Evolutionary conservation across 1,284 basidiomycete genomes (phyloP).

Genomic region (Ustilago nuda): DNA sequence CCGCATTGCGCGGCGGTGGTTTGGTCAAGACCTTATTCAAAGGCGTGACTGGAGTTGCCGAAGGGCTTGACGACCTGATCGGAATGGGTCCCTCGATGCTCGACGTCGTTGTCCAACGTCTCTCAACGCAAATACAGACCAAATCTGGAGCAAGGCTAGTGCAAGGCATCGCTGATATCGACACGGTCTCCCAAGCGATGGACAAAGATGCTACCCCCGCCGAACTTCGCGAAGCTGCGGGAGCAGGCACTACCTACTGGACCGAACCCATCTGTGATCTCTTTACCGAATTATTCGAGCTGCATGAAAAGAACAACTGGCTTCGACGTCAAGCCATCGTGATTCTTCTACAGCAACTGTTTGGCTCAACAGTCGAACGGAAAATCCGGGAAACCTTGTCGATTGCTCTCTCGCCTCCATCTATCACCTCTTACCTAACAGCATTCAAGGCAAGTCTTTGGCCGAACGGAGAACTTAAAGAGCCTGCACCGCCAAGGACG

Average conservation of each 20-base stretch:
- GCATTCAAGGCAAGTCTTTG: constrained; percentile 79
- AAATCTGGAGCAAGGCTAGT: constrained; percentile 29
- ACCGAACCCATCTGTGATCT: constrained; percentile 94
- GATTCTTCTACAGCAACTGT: constrained; percentile 91
- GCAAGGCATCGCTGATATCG: constrained; percentile 48
- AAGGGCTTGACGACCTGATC: constrained; percentile 59
- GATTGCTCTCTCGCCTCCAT: constrained; percentile 69
- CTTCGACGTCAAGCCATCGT: constrained; percentile 93
- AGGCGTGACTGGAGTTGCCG: constrained; percentile 56
- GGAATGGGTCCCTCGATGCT: constrained; percentile 61
- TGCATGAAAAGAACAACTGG: constrained; percentile 96
- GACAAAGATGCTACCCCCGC: constrained; percentile 65
- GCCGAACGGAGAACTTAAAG: constrained; percentile 81
- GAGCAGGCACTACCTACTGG: constrained; percentile 81
- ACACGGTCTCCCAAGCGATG: constrained; percentile 56
- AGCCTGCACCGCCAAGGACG: constrained; percentile 77
- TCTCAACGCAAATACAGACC: constrained; percentile 58
- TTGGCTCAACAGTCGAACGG: constrained; percentile 96
- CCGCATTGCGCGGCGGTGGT: constrained; percentile 33
- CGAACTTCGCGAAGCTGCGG: constrained; percentile 81
- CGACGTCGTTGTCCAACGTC: constrained; percentile 52
- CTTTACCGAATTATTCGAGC: constrained; percentile 89
- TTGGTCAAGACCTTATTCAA: constrained; percentile 55
- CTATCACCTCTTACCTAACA: constrained; percentile 76
- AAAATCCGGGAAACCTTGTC: constrained; percentile 83